Base-by-base conservation (phyloP, 2,329 filamentous ascomycete species). In the Fusarium goolgardi region DNA sequence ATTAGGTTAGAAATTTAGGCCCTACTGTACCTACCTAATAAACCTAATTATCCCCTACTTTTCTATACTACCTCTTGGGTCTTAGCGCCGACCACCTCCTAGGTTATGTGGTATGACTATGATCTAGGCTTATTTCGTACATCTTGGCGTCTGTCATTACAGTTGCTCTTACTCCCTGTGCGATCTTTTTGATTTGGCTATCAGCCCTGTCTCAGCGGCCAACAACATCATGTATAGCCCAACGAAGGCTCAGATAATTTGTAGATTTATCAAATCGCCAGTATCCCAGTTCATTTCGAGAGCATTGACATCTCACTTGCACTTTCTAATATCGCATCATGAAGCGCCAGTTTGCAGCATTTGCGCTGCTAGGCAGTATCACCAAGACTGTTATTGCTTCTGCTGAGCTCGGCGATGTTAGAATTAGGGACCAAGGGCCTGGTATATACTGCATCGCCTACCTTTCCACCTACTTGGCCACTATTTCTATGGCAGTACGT, bases 371-470 rank as follows among this genome's bases (percentile, higher is more conserved):
- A 1, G 3, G 53, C 10, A 7, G 41, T 1, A 6, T 43, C 3
- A 9, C 29, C 2, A 29, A 9, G 4, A 25, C 18, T 8, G 11
- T 10, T 8, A 23, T n/a, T 59, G 35, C 13, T 2, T 37, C 34
- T 20, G 23, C 27, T 15, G 27, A 41, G 7, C 10, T 16, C 1
- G 35, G 21, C 8, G 23, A 58, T 5, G 11, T 25, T 1, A 6
- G 29, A 11, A 13, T 25, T 10, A 35, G 5, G 7, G 13, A 45
- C 0, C 39, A 40, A n/a, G 23, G 9, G 7, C 16, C 29, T n/a
- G 43, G 6, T 2, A 75, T 45, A 2, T 52, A 31, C 15, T 60
- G 58, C 6, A 13, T 60, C 2, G 52, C 58, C 11, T 59, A 60
- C 3, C 9, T 52, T 0, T 60, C 55, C 2, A 60, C 58, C 1